These are phyloP conservation scores for Cornus florida DNA, from an alignment of 148 eudicot genomes.

Conservation along the genomic window DNA sequence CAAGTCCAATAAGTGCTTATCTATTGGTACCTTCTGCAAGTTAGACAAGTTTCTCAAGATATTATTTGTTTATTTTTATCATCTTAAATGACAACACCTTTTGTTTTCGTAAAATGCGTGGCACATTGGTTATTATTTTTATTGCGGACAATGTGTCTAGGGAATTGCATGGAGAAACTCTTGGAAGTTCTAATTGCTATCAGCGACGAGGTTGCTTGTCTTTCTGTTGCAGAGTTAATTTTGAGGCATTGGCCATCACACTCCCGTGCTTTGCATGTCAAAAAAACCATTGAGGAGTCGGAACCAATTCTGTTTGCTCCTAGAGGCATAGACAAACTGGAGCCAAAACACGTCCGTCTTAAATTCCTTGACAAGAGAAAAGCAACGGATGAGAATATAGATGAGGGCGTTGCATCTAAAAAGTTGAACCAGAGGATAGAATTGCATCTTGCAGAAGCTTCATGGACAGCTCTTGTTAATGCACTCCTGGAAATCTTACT, in stretches of 20 bases:
- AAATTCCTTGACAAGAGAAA: conserved; percentile 81
- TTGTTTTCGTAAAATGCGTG: neutral
- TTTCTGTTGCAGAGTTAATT: conserved; percentile 86
- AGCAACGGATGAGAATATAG: conserved; percentile 38
- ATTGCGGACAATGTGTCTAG: conserved; percentile 36
- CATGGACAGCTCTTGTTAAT: conserved; percentile 72
- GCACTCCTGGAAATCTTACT: conserved; percentile 52
- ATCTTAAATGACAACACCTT: neutral
- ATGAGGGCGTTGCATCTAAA: conserved; percentile 39
- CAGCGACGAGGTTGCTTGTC: conserved; percentile 93
- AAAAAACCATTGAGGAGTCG: conserved; percentile 75
- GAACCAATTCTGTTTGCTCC: conserved; percentile 87
- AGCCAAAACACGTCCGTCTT: conserved; percentile 82
- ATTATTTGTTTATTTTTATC: neutral
- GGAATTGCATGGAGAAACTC: conserved; percentile 99
- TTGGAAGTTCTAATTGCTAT: conserved; percentile 95
- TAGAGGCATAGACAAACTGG: conserved; percentile 89
- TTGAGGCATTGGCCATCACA: conserved; percentile 96
- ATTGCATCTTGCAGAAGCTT: conserved; percentile 59
- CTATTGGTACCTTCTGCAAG: neutral
- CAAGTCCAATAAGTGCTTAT: neutral
- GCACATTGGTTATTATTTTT: conserved; percentile 3
- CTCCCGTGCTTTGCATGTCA: conserved; percentile 89
- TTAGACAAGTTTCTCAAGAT: neutral
- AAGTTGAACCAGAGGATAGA: conserved; percentile 59